These are phyloP conservation scores for Ceratobasidium sp. DNA, from an alignment of 1,284 basidiomycete genomes.

Conservation along the genomic window DNA sequence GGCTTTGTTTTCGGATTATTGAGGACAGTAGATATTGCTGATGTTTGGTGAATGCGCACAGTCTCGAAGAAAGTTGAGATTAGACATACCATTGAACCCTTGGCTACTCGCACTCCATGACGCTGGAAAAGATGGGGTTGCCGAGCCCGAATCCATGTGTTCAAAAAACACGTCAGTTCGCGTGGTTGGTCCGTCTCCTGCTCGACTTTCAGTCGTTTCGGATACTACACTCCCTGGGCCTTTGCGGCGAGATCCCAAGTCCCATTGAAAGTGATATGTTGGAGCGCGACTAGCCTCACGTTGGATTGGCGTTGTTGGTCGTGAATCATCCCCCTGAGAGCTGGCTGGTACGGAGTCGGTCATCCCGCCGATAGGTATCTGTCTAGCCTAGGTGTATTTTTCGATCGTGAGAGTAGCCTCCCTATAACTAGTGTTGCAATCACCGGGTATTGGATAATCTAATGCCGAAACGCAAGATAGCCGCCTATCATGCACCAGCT, in stretches of 20 bases:
- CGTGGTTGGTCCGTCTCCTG: slow-evolving; percentile 15
- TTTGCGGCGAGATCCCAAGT: slow-evolving; percentile 36
- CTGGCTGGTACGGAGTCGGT: slow-evolving; percentile 17
- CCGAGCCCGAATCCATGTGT: slow-evolving; percentile 5
- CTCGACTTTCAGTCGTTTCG: slow-evolving; percentile 42
- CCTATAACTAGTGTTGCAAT: neutral
- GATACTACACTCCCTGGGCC: slow-evolving; percentile 42
- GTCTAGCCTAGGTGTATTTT: neutral
- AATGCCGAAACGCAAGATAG: too few species aligned
- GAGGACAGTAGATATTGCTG: slow-evolving; percentile 76
- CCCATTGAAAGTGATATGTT: slow-evolving; percentile 41
- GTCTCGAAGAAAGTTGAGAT: neutral
- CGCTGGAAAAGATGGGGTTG: slow-evolving; percentile 36
- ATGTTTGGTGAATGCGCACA: neutral
- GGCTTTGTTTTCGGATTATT: slow-evolving; percentile 85
- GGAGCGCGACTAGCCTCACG: slow-evolving; percentile 9
- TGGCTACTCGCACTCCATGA: slow-evolving; percentile 43
- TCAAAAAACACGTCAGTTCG: slow-evolving; percentile 20
- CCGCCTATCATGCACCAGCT: too few species aligned
- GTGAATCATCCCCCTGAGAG: slow-evolving; percentile 32
- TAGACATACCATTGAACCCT: slow-evolving; percentile 44
- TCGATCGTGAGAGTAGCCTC: neutral
- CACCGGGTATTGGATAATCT: neutral
- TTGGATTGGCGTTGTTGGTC: slow-evolving; percentile 21
- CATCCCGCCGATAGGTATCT: neutral